Evolutionary conservation across 2,329 filamentous ascomycete genomes (phyloP), one percentile per base, ranked within the genome.

Genomic region (Colletotrichum lupini): DNA sequence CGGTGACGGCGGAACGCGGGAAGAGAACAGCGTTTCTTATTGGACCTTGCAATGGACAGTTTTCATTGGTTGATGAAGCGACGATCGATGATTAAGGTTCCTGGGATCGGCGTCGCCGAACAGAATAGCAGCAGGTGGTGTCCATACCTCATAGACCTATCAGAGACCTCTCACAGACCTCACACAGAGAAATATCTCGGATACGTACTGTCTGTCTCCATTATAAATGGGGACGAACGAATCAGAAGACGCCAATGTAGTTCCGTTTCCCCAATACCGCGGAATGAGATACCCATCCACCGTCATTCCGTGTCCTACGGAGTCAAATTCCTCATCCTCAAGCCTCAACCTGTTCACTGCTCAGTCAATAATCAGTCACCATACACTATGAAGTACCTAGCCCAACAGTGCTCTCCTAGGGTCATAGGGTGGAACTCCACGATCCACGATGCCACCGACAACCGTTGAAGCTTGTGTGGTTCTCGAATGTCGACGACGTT

Each of bases 21-120:
- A 46, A 42, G 52, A 9, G 8, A 19, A 58, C 6, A 12, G 32
- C 7, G 26, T 28, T 19, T 19, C 14, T 32, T 7, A 72, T 67
- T 72, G 62, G 63, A 5, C 4, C 6, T n/a, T 2, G 4, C 9
- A n/a, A 11, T 3, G 5, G 32, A 11, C 6, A 46, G 9, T n/a
- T 56, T 42, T 60, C 19, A 72, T 74, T 72, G 72, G 68, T 58
- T n/a, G 12, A 6, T 19, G 30, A 68, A 58, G 57, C 63, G 62
- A 63, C 26, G 22, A 57, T 37, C 35, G 58, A 59, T 49, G 26
- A 59, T 60, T 64, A 72, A 72, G 63, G 72, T 72, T 74, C 42
- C 58, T 58, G 66, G 60, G 63, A 57, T 72, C 68, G 72, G 72
- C 46, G n/a, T 67, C 55, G 63, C 72, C 72, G 68, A 60, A 46